A percentile compares a stretch with the other conserved stretches of the same genome.
phyloP scores from a whole-genome alignment of 2,329 filamentous ascomycete genomes.

The Aspergillus eucalypticola region DNA sequence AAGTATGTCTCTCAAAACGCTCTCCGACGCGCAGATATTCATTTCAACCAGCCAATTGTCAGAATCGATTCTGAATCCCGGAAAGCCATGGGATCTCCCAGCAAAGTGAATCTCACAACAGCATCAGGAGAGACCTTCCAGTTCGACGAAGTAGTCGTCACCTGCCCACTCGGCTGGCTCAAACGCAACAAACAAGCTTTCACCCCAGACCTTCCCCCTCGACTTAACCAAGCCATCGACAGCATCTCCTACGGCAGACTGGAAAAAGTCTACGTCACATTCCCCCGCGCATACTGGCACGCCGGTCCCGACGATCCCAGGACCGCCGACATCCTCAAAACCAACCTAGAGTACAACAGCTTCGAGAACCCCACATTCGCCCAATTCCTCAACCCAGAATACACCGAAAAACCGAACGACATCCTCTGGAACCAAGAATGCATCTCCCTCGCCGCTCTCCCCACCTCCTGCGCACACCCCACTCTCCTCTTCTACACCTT shows the following conservation, averaged over 20 bases:
- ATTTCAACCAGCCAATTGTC: slow-evolving; percentile 48
- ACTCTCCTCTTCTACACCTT: slow-evolving; percentile 76
- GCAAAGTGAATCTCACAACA: slow-evolving; percentile 49
- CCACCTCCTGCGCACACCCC: slow-evolving; percentile 63
- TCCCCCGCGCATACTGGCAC: slow-evolving; percentile 76
- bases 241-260: slow-evolving; percentile 50
- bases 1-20: slow-evolving; percentile 53
- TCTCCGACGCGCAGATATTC: slow-evolving; percentile 50
- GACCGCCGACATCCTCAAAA: slow-evolving; percentile 8
- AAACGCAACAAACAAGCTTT: slow-evolving; percentile 52
- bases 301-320: slow-evolving; percentile 26
- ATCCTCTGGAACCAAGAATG: slow-evolving; percentile 72
- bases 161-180: slow-evolving; percentile 56
- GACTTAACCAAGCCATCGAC: slow-evolving; percentile 48
- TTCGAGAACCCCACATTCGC: slow-evolving; percentile 64
- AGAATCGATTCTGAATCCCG: slow-evolving; percentile 36
- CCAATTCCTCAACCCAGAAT: slow-evolving; percentile 72
- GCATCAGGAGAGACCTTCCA: slow-evolving; percentile 34
- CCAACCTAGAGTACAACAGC: slow-evolving; percentile 22
- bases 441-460: slow-evolving; percentile 72
- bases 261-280: slow-evolving; percentile 62
- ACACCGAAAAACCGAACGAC: slow-evolving; percentile 63
- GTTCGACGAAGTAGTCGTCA: slow-evolving; percentile 56
- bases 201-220: slow-evolving; percentile 44
- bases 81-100: slow-evolving; percentile 21